Evolutionary conservation across 2,329 filamentous ascomycete species (phyloP).

Genomic region (Paecilomyces fulvus): DNA sequence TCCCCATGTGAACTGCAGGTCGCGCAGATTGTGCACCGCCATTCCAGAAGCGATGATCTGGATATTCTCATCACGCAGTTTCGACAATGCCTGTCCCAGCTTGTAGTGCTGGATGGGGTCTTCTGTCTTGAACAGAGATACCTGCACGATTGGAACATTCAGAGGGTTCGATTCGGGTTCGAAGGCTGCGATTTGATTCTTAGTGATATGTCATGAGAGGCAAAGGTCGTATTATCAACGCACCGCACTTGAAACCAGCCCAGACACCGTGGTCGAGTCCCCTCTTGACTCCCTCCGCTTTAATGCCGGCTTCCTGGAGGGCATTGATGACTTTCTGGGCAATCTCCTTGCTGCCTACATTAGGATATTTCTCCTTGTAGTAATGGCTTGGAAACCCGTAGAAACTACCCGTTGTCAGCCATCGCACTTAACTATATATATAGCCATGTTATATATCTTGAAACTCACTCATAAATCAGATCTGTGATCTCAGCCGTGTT

Average conservation of each 20-base stretch:
- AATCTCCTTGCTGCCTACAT: slow-evolving; percentile 52
- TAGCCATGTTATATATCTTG: not conserved
- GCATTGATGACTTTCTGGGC: slow-evolving; percentile 50
- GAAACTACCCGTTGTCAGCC: slow-evolving; percentile 42
- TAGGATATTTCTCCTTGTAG: slow-evolving; percentile 59
- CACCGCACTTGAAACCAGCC: slow-evolving; percentile 54
- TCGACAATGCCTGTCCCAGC: slow-evolving; percentile 57
- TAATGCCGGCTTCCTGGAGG: slow-evolving; percentile 50
- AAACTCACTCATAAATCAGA: slow-evolving; percentile 58
- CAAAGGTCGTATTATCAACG: slow-evolving; percentile 10
- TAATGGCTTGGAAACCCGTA: slow-evolving; percentile 64
- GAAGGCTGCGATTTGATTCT: slow-evolving; percentile 41
- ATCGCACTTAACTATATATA: not conserved
- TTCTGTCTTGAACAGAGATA: slow-evolving; percentile 58
- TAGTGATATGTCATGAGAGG: not conserved
- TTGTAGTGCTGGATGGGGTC: slow-evolving; percentile 58
- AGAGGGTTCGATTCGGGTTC: slow-evolving; percentile 54
- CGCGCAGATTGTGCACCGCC: slow-evolving; percentile 63
- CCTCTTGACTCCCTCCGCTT: slow-evolving; percentile 50
- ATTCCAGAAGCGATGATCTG: slow-evolving; percentile 65
- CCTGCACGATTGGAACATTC: slow-evolving; percentile 61
- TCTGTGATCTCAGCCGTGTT: slow-evolving; percentile 58
- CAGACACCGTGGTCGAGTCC: slow-evolving; percentile 71
- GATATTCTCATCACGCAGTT: slow-evolving; percentile 59
- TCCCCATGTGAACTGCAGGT: slow-evolving; percentile 42